A percentile compares a stretch with the other conserved stretches of the same genome.
Conservation (phyloP, 2,329 filamentous ascomycete genomes). For the Ceratocystis colombiana region DNA sequence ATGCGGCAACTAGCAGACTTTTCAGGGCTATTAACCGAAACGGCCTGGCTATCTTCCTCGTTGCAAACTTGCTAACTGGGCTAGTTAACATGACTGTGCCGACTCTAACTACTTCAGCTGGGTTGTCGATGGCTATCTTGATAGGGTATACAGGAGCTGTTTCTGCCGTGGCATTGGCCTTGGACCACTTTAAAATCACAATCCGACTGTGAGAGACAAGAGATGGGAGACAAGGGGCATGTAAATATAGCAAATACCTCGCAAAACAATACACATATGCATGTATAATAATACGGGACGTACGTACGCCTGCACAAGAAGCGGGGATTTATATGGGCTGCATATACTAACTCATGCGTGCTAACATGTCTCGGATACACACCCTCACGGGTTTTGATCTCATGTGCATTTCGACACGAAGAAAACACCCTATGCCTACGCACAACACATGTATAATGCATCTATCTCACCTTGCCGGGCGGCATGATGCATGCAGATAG, state of each 20-base stretch:
- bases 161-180: constrained; percentile 54
- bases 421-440: neutral
- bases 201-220: constrained; percentile 46
- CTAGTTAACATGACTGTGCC: constrained; percentile 77
- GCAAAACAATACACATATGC: neutral
- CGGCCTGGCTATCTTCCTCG: constrained; percentile 70
- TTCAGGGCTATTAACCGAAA: constrained; percentile 80
- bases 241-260: constrained; percentile 24
- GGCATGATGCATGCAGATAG: neutral
- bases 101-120: constrained; percentile 60
- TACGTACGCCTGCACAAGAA: neutral
- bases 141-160: constrained; percentile 59
- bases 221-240: constrained; percentile 30
- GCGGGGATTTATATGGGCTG: neutral
- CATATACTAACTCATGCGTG: neutral
- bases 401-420: neutral
- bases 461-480: neutral
- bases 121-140: constrained; percentile 62
- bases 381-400: neutral
- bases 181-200: constrained; percentile 57
- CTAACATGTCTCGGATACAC: neutral
- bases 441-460: neutral
- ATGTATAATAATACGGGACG: neutral
- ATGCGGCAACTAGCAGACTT: constrained; percentile 67
- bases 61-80: constrained; percentile 84